Percentiles rank a stretch among this genome's conserved stretches.
These are phyloP conservation scores for Kuraishia ogatae DNA, from an alignment of 805 yeast genomes.

Conservation along the genomic window DNA sequence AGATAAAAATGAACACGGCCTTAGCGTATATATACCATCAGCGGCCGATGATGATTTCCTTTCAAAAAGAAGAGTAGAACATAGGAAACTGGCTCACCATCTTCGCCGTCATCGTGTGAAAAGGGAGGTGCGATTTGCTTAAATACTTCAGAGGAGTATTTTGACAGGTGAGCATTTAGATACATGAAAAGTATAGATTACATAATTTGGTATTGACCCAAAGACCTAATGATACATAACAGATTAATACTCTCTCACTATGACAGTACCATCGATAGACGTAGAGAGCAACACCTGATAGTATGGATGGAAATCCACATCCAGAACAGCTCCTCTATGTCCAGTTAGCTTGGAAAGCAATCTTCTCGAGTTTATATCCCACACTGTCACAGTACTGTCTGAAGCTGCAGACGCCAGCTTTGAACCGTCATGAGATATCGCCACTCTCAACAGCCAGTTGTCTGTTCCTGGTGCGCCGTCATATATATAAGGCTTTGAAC, in stretches of 20 bases:
- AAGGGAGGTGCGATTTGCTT: not conserved
- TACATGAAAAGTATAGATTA: not conserved
- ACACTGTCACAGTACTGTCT: conserved; percentile 46
- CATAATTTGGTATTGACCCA: not conserved
- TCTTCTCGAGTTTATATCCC: conserved; percentile 49
- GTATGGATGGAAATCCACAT: conserved; percentile 44
- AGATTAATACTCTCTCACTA: conserved; percentile 32
- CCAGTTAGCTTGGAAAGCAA: conserved; percentile 44
- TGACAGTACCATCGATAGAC: conserved; percentile 48
- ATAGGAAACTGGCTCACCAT: not conserved
- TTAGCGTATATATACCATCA: not conserved
- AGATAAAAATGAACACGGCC: not conserved
- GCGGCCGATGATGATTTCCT: not conserved
- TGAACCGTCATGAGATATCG: conserved; percentile 31
- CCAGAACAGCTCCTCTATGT: conserved; percentile 54
- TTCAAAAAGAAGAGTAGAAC: not conserved
- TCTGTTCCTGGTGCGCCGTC: conserved; percentile 56
- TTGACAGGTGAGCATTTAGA: not conserved
- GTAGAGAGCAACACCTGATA: conserved; percentile 33
- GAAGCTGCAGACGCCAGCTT: conserved; percentile 50
- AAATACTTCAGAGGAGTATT: too few species aligned
- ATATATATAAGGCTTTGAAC: conserved; percentile 37
- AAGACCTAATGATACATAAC: not conserved
- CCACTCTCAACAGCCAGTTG: conserved; percentile 39
- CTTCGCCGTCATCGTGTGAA: not conserved